Evolutionary conservation across 2,329 filamentous ascomycete species (phyloP), one percentile per base, ranked within the genome.

Genomic region (Talaromyces amestolkiae): DNA sequence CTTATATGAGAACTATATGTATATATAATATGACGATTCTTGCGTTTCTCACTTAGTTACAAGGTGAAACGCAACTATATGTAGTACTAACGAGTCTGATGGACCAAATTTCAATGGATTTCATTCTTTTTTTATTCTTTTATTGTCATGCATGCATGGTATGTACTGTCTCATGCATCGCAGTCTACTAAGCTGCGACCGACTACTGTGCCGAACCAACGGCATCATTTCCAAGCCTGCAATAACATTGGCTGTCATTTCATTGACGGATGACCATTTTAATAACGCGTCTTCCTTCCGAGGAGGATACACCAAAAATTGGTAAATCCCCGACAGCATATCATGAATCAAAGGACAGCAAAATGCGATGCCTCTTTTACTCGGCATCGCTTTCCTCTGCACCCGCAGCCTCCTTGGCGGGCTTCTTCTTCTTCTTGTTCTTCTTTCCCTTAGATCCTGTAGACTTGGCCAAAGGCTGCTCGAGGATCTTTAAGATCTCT

Each of bases 401-500:
- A 65, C 78, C 64, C 75, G 72, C 58, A 58, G 77, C 78, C 62
- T 81, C 77, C 66, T 78, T 76, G 49, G 75, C 76, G 17, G 75
- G 71, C 77, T 84, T 83, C 87, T 93, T 96, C 85, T 93, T 94
- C 84, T 91, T 95, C 84, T 92, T 92, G 77, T 92, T 93, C 78
- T 93, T 93, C 19, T 96, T 96, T 82, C 91, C 91, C 80, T 90
- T 90, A 68, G 88, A 83, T 61, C 77, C 78, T 31, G 80, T 78
- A 15, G 81, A 77, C 74, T 84, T 85, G 65, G 81, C 81, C 71
- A 96, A 81, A 47, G 93, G 92, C 79, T 91, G 90, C 81, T 93
- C 91, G 61, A 97, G 85, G 69, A 97, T 92, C 84, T 93, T 91
- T 72, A 96, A 87, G 70, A 97, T 84, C 82, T 96, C 93, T 82